A percentile compares a stretch with the other conserved stretches of the same genome.
These are phyloP conservation scores for Talaromyces amestolkiae DNA, from an alignment of 2,329 filamentous ascomycete genomes.

Conservation along the genomic window DNA sequence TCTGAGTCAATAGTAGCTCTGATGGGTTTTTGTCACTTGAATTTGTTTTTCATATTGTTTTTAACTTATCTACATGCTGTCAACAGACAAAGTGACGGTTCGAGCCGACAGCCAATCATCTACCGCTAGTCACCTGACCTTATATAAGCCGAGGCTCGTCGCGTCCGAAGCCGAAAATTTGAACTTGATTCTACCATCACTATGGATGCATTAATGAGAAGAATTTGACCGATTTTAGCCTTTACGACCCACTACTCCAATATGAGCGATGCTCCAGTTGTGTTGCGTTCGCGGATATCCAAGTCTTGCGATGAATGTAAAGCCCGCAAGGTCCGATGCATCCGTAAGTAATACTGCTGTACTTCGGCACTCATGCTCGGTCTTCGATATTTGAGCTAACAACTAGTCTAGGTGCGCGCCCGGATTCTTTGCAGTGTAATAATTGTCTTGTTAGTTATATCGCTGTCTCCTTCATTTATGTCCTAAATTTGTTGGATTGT, in stretches of 20 bases:
- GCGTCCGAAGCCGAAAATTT: neutral
- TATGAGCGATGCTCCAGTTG: slow-evolving; percentile 8
- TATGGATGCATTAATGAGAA: neutral
- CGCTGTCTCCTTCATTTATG: neutral
- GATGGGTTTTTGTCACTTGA: neutral
- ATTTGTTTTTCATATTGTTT: no score
- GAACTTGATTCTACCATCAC: neutral
- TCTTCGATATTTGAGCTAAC: neutral
- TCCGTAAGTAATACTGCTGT: slow-evolving; percentile 28
- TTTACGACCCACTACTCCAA: neutral
- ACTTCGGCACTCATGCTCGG: neutral
- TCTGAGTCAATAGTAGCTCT: neutral
- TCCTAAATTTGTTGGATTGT: neutral
- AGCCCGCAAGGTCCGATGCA: slow-evolving; percentile 43
- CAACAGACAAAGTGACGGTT: neutral
- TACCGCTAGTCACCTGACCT: neutral
- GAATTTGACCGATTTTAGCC: neutral
- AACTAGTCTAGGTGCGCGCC: slow-evolving; percentile 6
- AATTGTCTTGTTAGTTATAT: slow-evolving; percentile 29
- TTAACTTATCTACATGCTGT: neutral
- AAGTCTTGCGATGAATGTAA: slow-evolving; percentile 42
- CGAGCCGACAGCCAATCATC: neutral
- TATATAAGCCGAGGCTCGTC: neutral
- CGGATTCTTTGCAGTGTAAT: slow-evolving; percentile 23
- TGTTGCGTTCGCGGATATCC: slow-evolving; percentile 22